Percentiles rank a stretch among this genome's conserved stretches.
These are phyloP conservation scores for Globisporangium nagaii DNA, from an alignment of 352 stramenopile genomes.

Conservation along the genomic window DNA sequence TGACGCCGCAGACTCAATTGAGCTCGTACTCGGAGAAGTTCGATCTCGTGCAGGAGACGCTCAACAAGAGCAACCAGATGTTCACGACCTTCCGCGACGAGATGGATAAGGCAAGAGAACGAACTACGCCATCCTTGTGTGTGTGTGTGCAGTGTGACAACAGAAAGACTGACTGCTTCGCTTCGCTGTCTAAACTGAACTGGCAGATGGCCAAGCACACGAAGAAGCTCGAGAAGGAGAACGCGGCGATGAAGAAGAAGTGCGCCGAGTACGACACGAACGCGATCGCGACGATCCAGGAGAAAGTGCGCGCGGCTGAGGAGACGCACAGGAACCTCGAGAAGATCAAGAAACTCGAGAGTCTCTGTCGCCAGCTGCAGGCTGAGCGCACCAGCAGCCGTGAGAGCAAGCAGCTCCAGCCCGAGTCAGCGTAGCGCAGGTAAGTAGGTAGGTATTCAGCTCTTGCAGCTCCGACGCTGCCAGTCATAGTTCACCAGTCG, in stretches of 20 bases:
- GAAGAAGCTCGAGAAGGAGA: constrained; percentile 87
- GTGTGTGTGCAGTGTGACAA: no score
- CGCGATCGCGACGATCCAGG: constrained; percentile 71
- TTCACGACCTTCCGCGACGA: constrained; percentile 80
- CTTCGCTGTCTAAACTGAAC: no score
- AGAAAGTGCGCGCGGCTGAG: constrained; percentile 52
- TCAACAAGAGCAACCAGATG: constrained; percentile 85
- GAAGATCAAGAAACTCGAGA: constrained; percentile 83
- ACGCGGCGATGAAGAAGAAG: constrained; percentile 72
- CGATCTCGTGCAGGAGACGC: constrained; percentile 77
- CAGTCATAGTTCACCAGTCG: no score
- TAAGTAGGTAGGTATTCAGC: no score
- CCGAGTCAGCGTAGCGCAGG: constrained; percentile 1
- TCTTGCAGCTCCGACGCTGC: no score
- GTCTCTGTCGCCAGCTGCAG: constrained; percentile 74
- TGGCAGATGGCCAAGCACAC: constrained; percentile 72
- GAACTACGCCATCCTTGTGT: no score
- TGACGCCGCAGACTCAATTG: constrained; percentile 39
- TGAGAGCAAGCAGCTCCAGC: constrained; percentile 14
- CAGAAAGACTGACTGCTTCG: no score
- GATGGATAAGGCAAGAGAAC: constrained; percentile 74
- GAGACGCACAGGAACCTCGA: constrained; percentile 70
- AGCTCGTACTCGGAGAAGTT: constrained; percentile 86
- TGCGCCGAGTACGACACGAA: constrained; percentile 73
- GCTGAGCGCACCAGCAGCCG: constrained; percentile 61